Evolutionary conservation across 108 stramenopile species (phyloP), one percentile per base, ranked within the genome.

Genomic region (Bacterosira constricta): DNA sequence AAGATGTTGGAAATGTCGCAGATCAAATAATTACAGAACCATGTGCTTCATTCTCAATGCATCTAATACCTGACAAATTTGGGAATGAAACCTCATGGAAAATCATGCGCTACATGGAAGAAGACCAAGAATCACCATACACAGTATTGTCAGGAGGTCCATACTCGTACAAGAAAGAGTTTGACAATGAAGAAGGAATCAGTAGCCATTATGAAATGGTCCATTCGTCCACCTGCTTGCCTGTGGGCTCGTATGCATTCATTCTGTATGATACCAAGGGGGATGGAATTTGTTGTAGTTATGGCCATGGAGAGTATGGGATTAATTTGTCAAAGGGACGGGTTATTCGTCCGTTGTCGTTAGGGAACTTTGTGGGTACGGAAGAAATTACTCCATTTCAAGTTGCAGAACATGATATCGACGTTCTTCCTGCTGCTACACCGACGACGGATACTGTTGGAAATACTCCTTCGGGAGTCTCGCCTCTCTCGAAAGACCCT

Each of bases 31-130:
- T 4, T 25, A 8, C 37, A 1, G 38, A 39, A 41, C 39, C 59
- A 2, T 60, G 59, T 23, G 37, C 59, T 21, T 27, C 37, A 7
- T 60, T 60, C 20, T 8, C 59, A 6, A 21, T 60, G 37, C 35
- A 60, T 20, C 25, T 60, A 10, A 60, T 60, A 39, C 35, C 23
- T 13, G 59, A 60, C 18, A 4, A 41, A 25, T 60, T 60, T 41
- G 59, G 59, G 37, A 60, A 60, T 25, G 59, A 60, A 21, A 60
- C 59, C 1, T 1, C 21, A 41, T 60, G 59, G 59, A 39, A 60
- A 25, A 18, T 60, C 25, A 25, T n/a, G n/a, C n/a, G n/a, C n/a
- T n/a, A n/a, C n/a, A n/a, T n/a, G n/a, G n/a, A n/a, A n/a, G n/a
- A n/a, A n/a, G n/a, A n/a, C n/a, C n/a, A n/a, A n/a, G n/a, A n/a